Evolutionary conservation across 164 flowering plant genomes (phyloP), one percentile per base, ranked within the genome.

Genomic region (Piper betle): DNA sequence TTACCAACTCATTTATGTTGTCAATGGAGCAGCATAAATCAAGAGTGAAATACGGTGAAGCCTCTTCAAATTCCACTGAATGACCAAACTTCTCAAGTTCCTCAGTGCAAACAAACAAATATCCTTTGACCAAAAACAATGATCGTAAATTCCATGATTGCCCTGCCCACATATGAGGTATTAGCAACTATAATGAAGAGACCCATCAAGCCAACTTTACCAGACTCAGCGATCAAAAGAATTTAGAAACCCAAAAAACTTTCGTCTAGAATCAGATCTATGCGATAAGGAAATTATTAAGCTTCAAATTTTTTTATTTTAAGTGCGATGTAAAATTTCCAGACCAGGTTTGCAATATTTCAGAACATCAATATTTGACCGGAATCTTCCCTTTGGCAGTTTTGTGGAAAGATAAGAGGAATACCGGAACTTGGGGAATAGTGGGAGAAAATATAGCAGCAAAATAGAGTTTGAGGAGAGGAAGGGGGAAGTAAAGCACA

Each of bases 1-100:
- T 75, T 86, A 88, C 96, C 90, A 86, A 67, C 67, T 88, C 88
- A 53, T 75, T 62, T 18, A 86, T 73, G 69, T 73, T 75, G 62
- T 65, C 18, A 57, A 83, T 80, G 68, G 78, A 74, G 75, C 88
- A 84, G 70, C 82, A 79, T 20, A 74, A 77, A 65, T 83, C 84
- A 46, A 81, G 78, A 8, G 68, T 63, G 59, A 77, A 84, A 69
- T 84, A 86, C 16, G 80, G 66, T 50, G 78, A 60, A 13, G 72
- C 65, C 50, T 66, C 69, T 56, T 62, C 66, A 56, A 56, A 58
- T 58, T 63, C 20, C 6, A 70, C 58, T 48, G 67, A 55, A 62
- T 77, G 58, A 55, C 81, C 69, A 41, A 86, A 77, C 70, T 74
- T 82, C 74, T 48, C 59, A 19, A 86, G 46, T 68, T 86, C 88